A percentile compares a stretch with the other conserved stretches of the same genome.
These are phyloP conservation scores for Phytophthora hibernalis DNA, from an alignment of 352 stramenopile genomes.

Conservation along the genomic window DNA sequence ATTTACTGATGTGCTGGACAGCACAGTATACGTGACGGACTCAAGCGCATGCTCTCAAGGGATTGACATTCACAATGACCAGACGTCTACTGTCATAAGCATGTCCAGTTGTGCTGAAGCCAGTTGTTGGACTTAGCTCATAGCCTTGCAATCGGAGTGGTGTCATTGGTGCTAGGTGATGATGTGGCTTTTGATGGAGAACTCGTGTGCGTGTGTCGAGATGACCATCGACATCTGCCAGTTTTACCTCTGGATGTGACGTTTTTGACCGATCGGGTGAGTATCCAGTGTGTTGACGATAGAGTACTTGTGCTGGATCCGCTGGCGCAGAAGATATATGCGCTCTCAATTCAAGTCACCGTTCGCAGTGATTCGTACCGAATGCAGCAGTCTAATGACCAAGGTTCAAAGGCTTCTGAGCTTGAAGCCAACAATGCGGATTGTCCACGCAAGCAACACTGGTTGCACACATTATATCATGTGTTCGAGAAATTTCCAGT, in stretches of 20 bases:
- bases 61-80: constrained; percentile 50
- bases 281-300: constrained; percentile 34
- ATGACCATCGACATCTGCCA: constrained; percentile 49
- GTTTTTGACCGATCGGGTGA: constrained; percentile 36
- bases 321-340: constrained; percentile 24
- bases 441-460: constrained; percentile 34
- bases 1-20: constrained; percentile 38
- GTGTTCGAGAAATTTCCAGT: constrained; percentile 70
- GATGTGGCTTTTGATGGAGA: constrained; percentile 24
- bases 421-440: constrained; percentile 8
- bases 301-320: constrained; percentile 49
- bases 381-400: constrained; percentile 42
- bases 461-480: constrained; percentile 49
- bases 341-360: constrained; percentile 42
- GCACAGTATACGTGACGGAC: constrained; percentile 44
- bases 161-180: constrained; percentile 12
- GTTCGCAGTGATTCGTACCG: constrained; percentile 68
- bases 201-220: constrained; percentile 39
- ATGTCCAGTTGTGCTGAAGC: constrained; percentile 2
- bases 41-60: constrained; percentile 34
- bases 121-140: constrained; percentile 36
- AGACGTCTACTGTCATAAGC: constrained; percentile 43
- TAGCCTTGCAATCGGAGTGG: constrained; percentile 42
- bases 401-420: neutral
- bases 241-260: constrained; percentile 31